A percentile compares a stretch with the other conserved stretches of the same genome.
Conservation (phyloP, 352 stramenopile genomes). For the Pythium oligandrum region DNA sequence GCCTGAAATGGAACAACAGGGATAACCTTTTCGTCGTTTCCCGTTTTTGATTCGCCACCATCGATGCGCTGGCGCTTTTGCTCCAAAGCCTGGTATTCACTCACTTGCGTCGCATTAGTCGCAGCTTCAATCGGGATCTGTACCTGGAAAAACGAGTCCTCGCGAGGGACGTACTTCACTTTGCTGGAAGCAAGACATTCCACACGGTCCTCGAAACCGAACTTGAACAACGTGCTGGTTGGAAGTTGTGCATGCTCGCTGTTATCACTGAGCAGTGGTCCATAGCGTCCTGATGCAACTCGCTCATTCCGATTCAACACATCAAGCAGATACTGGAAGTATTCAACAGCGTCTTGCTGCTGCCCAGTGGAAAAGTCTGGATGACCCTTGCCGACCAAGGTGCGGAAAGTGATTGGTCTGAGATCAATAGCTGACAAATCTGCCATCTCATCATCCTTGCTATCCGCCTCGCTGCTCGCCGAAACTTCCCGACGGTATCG, state of each 20-base stretch:
- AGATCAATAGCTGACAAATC: slow-evolving; percentile 30
- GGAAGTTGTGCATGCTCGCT: slow-evolving; percentile 32
- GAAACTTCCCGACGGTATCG: slow-evolving; percentile 49
- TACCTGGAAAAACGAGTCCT: slow-evolving; percentile 79
- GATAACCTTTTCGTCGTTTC: slow-evolving; percentile 79
- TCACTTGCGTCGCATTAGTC: slow-evolving; percentile 81
- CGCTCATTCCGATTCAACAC: slow-evolving; percentile 87
- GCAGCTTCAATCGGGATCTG: slow-evolving; percentile 86
- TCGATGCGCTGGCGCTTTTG: slow-evolving; percentile 86
- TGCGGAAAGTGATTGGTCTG: slow-evolving; percentile 92
- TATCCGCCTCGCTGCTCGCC: slow-evolving; percentile 12
- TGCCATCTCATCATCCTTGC: slow-evolving; percentile 15
- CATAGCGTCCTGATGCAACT: slow-evolving; percentile 41
- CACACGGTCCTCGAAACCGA: slow-evolving; percentile 84
- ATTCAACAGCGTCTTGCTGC: slow-evolving; percentile 98
- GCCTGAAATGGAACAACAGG: slow-evolving; percentile 92
- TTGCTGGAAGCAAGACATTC: slow-evolving; percentile 68
- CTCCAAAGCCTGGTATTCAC: slow-evolving; percentile 81
- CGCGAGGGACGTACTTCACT: slow-evolving; percentile 84
- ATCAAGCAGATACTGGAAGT: slow-evolving; percentile 95
- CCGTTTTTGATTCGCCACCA: slow-evolving; percentile 30
- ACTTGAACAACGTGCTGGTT: slow-evolving; percentile 92
- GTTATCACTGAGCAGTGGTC: slow-evolving; percentile 32
- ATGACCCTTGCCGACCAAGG: slow-evolving; percentile 93
- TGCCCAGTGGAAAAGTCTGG: slow-evolving; percentile 95